Evolutionary conservation across 164 flowering plant species (phyloP), one percentile per base, ranked within the genome.

Genomic region (Vitis rotundifolia): DNA sequence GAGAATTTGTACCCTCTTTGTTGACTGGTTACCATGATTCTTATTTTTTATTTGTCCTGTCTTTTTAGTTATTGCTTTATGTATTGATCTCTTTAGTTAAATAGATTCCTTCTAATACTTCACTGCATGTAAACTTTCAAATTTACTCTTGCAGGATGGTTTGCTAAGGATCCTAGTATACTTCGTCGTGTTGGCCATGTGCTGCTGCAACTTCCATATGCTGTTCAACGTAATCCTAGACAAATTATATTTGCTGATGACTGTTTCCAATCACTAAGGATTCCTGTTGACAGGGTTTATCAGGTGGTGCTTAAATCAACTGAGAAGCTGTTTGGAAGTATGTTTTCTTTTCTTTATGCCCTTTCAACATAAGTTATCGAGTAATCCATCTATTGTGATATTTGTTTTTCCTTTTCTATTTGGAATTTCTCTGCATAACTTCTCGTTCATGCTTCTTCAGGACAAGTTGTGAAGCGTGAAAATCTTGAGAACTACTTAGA

Each of bases 251-350:
- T 94, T 13, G 99, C 97, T 61, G 97, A 92, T 84, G 99, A 94
- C 75, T 89, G 88, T 71, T 91, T 91, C 78, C 81, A 86, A 60
- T 79, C 79, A 44, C 67, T 71, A 49, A 90, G 82, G 67, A 70
- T 84, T 74, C 89, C 94, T 64, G 67, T 60, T 63, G 86, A 73
- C 63, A 79, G 87, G 68, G 55, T 85, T 64, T 56, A 76, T 71
- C 89, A 87, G 73, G 87, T 80, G 79, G 95, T 92, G 71, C 77
- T 77, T 64, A 88, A 77, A 80, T 88, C 97, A 51, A 77, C 85
- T 8, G 98, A 94, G 85, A 92, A 91, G 80, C 81, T 86, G 48
- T 92, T 81, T 80, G 99, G 99, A 82, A 94, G 99, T 94, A 90
- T 74, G 98, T 79, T 22, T 22, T 64, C 54, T 55, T 61, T 57